Evolutionary conservation across 2,329 filamentous ascomycete species (phyloP), one percentile per base, ranked within the genome.

Genomic region (Lachnellula arida): DNA sequence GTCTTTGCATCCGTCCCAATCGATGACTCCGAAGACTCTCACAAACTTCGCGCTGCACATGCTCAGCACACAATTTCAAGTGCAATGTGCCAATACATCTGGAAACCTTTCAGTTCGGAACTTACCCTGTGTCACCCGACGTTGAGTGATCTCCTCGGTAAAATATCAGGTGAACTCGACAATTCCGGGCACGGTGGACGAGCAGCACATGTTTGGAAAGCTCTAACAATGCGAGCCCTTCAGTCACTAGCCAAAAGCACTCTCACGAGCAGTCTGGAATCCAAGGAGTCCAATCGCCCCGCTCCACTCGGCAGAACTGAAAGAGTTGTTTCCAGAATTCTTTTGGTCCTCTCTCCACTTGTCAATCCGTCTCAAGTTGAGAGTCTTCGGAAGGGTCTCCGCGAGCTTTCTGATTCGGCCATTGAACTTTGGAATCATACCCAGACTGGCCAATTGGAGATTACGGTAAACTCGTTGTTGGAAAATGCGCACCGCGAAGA

Each of bases 151-250:
- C 35, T 44, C 32, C 59, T 61, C 9, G 19, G 44, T 35, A 50
- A 52, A 39, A 51, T 61, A 35, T 55, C 43, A 32, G 46, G 47
- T 23, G 48, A 35, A 14, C 32, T 61, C 15, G 46, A 50, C 9
- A 56, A 48, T 22, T 44, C 49, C 23, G 32, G 25, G 14, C 50
- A 56, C 25, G 14, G 49, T 12, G 52, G 57, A 43, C 56, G 55
- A 22, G 53, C 28, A 47, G 56, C 49, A n/a, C 53, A 53, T 44
- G 57, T 61, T 32, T 59, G 52, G 57, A 61, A 40, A 47, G 56
- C 54, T 55, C 59, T 61, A 15, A 61, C 54, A 2, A 57, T 61
- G 50, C 57, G 57, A 55, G 54, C 51, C 43, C 55, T 57, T 49
- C 46, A 52, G 50, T 25, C 32, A 19, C 9, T 52, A 47, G 23